Conservation (phyloP, 2,329 filamentous ascomycete species). For the Fusarium citri region DNA sequence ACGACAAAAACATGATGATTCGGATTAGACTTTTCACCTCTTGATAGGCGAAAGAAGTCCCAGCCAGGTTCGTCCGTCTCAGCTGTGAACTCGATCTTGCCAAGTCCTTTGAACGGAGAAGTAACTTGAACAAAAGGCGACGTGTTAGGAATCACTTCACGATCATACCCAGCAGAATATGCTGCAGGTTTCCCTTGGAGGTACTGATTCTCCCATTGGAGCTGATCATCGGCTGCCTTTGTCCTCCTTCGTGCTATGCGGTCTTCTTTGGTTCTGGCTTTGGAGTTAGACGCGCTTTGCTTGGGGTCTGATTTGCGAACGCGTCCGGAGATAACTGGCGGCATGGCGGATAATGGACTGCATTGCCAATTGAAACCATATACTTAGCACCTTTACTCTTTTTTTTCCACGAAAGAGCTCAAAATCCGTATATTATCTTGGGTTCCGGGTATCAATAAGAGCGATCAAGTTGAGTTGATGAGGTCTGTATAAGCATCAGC, state of each 20-base stretch:
- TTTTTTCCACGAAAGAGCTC: background rate
- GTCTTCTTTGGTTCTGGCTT: background rate
- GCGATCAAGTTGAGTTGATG: background rate
- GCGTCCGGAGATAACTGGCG: conserved; percentile 2
- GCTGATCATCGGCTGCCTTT: background rate
- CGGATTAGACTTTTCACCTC: background rate
- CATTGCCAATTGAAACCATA: background rate
- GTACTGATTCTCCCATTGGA: background rate
- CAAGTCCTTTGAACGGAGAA: conserved; percentile 3
- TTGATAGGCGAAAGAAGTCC: background rate
- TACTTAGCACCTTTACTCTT: background rate
- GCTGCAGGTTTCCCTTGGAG: conserved; percentile 1
- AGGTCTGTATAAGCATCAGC: background rate
- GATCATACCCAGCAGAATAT: background rate
- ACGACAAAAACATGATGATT: background rate
- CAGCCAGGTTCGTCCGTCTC: conserved; percentile 1
- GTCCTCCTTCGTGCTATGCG: background rate
- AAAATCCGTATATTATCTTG: background rate
- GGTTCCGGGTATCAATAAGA: background rate
- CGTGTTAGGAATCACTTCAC: background rate
- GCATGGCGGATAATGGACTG: background rate
- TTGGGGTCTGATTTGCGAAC: background rate
- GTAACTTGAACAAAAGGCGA: background rate
- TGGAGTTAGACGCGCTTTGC: background rate
- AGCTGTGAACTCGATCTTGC: background rate